Evolutionary conservation across 1,139 yeast species (phyloP).

Genomic region (Candida glucosophila): DNA sequence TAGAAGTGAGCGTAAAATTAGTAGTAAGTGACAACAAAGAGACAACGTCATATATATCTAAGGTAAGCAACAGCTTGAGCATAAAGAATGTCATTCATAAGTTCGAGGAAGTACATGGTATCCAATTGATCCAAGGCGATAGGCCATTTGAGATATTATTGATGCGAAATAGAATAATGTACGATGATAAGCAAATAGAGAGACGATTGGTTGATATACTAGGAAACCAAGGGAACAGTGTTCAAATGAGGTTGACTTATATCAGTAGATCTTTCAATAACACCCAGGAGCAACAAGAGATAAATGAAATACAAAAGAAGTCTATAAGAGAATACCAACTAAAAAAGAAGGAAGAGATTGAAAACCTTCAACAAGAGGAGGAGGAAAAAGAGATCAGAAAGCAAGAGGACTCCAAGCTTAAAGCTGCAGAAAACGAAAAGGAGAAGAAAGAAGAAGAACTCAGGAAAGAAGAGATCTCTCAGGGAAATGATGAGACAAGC

Average conservation of each 20-base stretch:
- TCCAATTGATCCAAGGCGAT: constrained; percentile 3
- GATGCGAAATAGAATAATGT: constrained; percentile 3
- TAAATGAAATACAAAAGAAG: constrained; percentile 3
- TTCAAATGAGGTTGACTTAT: constrained; percentile 15
- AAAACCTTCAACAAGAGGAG: constrained; percentile 1
- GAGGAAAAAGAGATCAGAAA: constrained; percentile 1
- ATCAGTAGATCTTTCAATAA: constrained; percentile 3
- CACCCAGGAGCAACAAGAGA: constrained; percentile 6
- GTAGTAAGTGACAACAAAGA: constrained; percentile 10
- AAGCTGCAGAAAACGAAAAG: neutral
- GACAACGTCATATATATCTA: constrained; percentile 5
- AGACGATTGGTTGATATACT: constrained; percentile 9
- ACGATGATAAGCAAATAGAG: constrained; percentile 1
- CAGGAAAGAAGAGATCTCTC: constrained; percentile 3
- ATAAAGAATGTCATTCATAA: constrained; percentile 7
- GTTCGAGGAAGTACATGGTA: constrained; percentile 5
- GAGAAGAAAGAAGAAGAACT: constrained; percentile 1
- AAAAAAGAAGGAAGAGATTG: constrained; percentile 1
- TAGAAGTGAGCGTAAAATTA: constrained; percentile 17
- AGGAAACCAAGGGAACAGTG: constrained; percentile 9
- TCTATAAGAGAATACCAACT: constrained; percentile 3
- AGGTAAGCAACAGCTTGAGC: constrained; percentile 6
- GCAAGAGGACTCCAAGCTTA: neutral
- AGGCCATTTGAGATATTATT: constrained; percentile 5
- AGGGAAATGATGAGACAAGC: neutral